Evolutionary conservation across 768 basidiomycete genomes (phyloP).

Genomic region (Suillus tomentosus): DNA sequence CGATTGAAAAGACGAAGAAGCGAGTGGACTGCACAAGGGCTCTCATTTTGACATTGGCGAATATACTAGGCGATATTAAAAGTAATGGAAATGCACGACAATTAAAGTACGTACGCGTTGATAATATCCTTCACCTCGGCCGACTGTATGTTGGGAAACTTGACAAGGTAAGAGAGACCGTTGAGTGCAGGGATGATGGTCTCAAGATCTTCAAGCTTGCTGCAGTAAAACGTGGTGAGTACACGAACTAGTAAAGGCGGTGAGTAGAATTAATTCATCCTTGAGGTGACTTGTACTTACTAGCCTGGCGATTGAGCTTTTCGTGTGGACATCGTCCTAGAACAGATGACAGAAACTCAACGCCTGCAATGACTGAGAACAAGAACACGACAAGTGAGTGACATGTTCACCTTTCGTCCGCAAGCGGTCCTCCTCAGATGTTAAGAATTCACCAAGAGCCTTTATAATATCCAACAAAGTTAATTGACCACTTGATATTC

Average conservation of each 20-base stretch:
- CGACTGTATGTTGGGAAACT: constrained; percentile 61
- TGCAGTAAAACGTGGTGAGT: constrained; percentile 78
- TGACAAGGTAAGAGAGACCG: constrained; percentile 69
- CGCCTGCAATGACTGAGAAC: constrained; percentile 51
- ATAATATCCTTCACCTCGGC: constrained; percentile 63
- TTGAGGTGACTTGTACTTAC: constrained; percentile 44
- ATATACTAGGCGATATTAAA: constrained; percentile 51
- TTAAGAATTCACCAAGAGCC: constrained; percentile 84
- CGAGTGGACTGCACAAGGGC: constrained; percentile 81
- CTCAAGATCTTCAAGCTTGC: constrained; percentile 84
- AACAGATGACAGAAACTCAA: constrained; percentile 78
- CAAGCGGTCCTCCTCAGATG: constrained; percentile 77
- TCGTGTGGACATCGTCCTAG: constrained; percentile 60
- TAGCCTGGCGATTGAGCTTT: constrained; percentile 77
- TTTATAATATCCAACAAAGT: constrained; percentile 81
- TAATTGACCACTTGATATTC: constrained; percentile 53
- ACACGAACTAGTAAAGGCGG: constrained; percentile 64
- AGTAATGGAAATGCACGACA: constrained; percentile 1
- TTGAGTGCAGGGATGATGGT: constrained; percentile 81
- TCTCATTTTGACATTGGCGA: constrained; percentile 79
- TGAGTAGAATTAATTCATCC: constrained; percentile 11
- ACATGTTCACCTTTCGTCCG: constrained; percentile 72
- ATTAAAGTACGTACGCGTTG: constrained; percentile 51
- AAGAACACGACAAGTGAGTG: constrained; percentile 10
- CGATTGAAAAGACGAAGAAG: constrained; percentile 75